Percentiles rank a stretch among this genome's conserved stretches.
phyloP scores from a whole-genome alignment of 495 filamentous ascomycete genomes.

The Trichoderma asperelloides region DNA sequence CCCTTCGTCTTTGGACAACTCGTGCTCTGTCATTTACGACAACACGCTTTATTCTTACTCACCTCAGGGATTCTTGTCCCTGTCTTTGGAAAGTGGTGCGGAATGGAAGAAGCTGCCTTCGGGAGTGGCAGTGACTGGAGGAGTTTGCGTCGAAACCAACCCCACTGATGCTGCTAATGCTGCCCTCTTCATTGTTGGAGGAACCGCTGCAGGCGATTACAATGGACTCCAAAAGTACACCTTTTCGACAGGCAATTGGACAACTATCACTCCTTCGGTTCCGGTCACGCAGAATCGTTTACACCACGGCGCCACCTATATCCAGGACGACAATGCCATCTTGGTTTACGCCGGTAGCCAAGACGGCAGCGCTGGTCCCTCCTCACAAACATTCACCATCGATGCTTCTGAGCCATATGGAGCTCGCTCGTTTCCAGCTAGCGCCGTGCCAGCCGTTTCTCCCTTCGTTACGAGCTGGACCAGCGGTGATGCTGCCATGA shows the following conservation, averaged over 20 bases:
- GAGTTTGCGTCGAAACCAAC: slow-evolving; percentile 65
- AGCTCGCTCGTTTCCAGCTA: slow-evolving; percentile 37
- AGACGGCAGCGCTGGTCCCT: slow-evolving; percentile 41
- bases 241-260: slow-evolving; percentile 70
- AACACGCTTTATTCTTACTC: slow-evolving; percentile 84
- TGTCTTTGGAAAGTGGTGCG: slow-evolving; percentile 57
- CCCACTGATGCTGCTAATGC: slow-evolving; percentile 39
- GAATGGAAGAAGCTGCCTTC: slow-evolving; percentile 58
- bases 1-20: slow-evolving; percentile 53
- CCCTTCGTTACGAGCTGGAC: slow-evolving; percentile 77
- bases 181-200: slow-evolving; percentile 82
- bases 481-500: slow-evolving; percentile 56
- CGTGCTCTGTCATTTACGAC: slow-evolving; percentile 75
- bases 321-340: slow-evolving; percentile 61
- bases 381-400: slow-evolving; percentile 71
- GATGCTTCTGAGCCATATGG: slow-evolving; percentile 50
- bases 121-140: slow-evolving; percentile 62
- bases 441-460: slow-evolving; percentile 50
- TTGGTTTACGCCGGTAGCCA: slow-evolving; percentile 74
- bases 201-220: slow-evolving; percentile 50
- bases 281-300: slow-evolving; percentile 57
- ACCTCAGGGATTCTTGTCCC: slow-evolving; percentile 61
- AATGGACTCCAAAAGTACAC: slow-evolving; percentile 76
- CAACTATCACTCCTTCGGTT: slow-evolving; percentile 46
- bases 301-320: slow-evolving; percentile 67